A percentile compares a stretch with the other conserved stretches of the same genome.
phyloP scores from a whole-genome alignment of 2,329 filamentous ascomycete genomes.

The Passalora sequoiae region DNA sequence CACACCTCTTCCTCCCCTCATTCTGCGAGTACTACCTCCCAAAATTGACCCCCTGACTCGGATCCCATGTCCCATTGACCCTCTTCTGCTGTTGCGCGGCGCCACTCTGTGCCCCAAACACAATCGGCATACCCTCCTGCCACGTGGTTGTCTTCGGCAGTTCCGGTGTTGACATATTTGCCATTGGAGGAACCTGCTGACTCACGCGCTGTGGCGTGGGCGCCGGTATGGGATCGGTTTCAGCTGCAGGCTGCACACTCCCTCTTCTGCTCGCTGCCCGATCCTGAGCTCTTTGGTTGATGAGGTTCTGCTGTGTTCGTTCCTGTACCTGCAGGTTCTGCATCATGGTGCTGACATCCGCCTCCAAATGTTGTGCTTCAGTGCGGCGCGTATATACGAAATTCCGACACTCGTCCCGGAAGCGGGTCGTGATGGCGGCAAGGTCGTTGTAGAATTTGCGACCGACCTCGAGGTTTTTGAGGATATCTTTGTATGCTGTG shows the following conservation, averaged over 20 bases:
- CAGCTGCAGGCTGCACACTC: slow-evolving; percentile 21
- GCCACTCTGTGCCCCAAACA: slow-evolving; percentile 28
- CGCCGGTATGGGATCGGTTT: slow-evolving; percentile 47
- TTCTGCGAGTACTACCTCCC: slow-evolving; percentile 5
- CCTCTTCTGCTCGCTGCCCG: slow-evolving; percentile 18
- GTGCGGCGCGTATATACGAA: slow-evolving; percentile 77
- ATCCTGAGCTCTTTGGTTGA: slow-evolving; percentile 37
- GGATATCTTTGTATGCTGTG: slow-evolving; percentile 92
- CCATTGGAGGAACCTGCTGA: slow-evolving; percentile 34
- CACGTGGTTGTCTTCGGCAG: slow-evolving; percentile 25
- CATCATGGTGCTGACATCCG: slow-evolving; percentile 59
- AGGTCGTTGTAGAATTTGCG: slow-evolving; percentile 97
- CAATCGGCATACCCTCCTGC: slow-evolving; percentile 34
- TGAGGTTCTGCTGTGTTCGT: slow-evolving; percentile 38
- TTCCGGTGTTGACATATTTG: slow-evolving; percentile 22
- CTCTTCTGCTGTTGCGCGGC: slow-evolving; percentile 4
- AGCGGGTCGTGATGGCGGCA: slow-evolving; percentile 76
- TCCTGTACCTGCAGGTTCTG: slow-evolving; percentile 51
- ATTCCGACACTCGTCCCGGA: slow-evolving; percentile 70
- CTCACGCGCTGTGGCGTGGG: slow-evolving; percentile 41
- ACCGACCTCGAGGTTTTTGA: slow-evolving; percentile 83
- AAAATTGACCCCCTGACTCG: slow-evolving; percentile 27
- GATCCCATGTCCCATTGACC: slow-evolving; percentile 24
- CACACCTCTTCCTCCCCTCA: neutral
- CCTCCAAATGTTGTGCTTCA: slow-evolving; percentile 74